A percentile compares a stretch with the other conserved stretches of the same genome.
Evolutionary conservation across 2,329 filamentous ascomycete species (phyloP).

Genomic region (Blumeria hordei): DNA sequence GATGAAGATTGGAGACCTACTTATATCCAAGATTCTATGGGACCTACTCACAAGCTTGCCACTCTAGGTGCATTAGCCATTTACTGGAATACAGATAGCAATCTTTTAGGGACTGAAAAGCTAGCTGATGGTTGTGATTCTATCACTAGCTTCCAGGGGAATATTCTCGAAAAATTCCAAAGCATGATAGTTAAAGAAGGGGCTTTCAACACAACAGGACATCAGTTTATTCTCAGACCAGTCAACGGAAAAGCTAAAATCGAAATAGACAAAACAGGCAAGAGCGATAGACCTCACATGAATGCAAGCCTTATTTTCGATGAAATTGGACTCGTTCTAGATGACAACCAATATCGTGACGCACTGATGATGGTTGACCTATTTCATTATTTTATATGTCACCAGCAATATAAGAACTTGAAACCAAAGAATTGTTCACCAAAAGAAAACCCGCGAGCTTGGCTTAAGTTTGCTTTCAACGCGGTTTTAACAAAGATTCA

Average conservation of each 20-base stretch:
- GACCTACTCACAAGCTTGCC: conserved; percentile 78
- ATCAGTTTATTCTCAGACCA: conserved; percentile 89
- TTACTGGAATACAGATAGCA: conserved; percentile 94
- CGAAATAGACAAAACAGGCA: conserved; percentile 81
- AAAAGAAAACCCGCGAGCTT: conserved; percentile 77
- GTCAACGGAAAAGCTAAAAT: conserved; percentile 89
- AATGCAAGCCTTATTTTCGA: conserved; percentile 86
- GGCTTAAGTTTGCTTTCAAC: conserved; percentile 76
- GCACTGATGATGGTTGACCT: conserved; percentile 93
- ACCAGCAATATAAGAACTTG: conserved; percentile 87
- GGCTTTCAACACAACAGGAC: conserved; percentile 26
- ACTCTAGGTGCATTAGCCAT: conserved; percentile 73
- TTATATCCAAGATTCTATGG: conserved; percentile 71
- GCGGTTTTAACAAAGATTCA: conserved; percentile 86
- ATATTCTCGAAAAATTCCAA: conserved; percentile 55
- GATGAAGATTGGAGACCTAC: conserved; percentile 87
- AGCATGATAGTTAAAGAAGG: conserved; percentile 55
- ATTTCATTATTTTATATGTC: conserved; percentile 94
- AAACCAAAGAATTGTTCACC: conserved; percentile 62
- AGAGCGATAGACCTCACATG: conserved; percentile 54
- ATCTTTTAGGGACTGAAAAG: conserved; percentile 59
- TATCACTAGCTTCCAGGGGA: conserved; percentile 42
- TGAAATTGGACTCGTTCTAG: conserved; percentile 90
- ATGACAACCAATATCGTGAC: conserved; percentile 93
- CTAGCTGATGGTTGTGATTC: conserved; percentile 36